Conservation (phyloP, 257 asterid species). For the Rauvolfia tetraphylla region DNA sequence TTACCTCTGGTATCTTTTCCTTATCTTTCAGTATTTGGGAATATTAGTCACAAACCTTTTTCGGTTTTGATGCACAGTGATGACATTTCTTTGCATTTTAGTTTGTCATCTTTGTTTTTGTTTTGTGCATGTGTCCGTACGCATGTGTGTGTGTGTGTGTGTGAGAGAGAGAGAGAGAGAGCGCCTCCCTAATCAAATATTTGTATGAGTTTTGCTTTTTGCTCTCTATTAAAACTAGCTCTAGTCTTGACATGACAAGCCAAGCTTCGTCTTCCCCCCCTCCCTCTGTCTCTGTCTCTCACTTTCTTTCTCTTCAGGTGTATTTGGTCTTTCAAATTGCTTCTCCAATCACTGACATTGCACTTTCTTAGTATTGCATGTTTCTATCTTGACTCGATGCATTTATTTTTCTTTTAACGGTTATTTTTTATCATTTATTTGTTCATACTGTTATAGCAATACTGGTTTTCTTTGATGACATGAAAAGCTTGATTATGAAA, state of each 20-base stretch:
- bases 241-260: background rate
- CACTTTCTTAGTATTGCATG: background rate
- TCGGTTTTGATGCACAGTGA: no score
- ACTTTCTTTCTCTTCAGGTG: background rate
- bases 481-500: constrained; percentile 60
- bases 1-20: background rate
- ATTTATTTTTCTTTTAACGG: background rate
- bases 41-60: no score
- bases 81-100: no score
- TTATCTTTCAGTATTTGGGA: no score
- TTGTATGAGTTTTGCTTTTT: no score
- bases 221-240: background rate
- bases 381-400: background rate
- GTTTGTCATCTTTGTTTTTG: no score
- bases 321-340: background rate
- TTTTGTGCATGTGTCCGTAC: no score
- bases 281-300: background rate
- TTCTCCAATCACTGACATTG: background rate
- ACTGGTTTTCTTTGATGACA: background rate
- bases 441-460: constrained; percentile 2
- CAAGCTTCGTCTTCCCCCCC: no score
- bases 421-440: background rate
- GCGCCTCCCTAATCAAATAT: no score
- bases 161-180: no score
- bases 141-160: no score